Conservation (phyloP, 2,329 filamentous ascomycete species). For the Fusarium clavum region DNA sequence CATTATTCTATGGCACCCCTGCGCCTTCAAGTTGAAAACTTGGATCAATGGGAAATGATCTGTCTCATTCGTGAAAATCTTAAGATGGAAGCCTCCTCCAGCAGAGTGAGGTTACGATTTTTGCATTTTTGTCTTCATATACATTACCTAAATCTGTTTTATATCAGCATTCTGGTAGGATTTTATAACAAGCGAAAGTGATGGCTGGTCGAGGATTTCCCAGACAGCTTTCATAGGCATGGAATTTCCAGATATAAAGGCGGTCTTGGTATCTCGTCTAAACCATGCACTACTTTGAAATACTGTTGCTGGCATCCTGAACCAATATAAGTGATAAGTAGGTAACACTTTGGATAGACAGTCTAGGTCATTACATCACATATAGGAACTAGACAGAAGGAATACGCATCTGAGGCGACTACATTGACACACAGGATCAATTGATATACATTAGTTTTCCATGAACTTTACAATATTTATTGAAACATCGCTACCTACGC, state of each 20-base stretch:
- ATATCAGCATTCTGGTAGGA: neutral
- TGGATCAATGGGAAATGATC: neutral
- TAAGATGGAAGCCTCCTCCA: conserved; percentile 15
- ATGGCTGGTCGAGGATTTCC: neutral
- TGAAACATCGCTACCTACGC: neutral
- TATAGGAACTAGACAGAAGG: neutral
- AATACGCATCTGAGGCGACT: neutral
- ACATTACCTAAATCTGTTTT: neutral
- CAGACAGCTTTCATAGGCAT: neutral
- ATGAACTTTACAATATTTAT: neutral
- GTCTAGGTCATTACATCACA: neutral
- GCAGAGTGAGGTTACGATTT: neutral
- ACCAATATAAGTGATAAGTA: neutral
- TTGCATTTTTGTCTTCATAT: neutral
- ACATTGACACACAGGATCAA: neutral
- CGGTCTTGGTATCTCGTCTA: neutral
- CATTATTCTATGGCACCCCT: conserved; percentile 12
- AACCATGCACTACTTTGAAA: neutral
- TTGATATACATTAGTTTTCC: neutral
- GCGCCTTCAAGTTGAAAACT: neutral
- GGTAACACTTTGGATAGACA: neutral
- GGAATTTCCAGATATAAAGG: neutral
- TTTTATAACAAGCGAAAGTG: neutral
- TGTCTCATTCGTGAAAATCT: neutral
- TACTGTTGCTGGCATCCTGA: neutral